phyloP scores from a whole-genome alignment of 1,139 yeast species.

The Hyphopichia pseudoburtonii region DNA sequence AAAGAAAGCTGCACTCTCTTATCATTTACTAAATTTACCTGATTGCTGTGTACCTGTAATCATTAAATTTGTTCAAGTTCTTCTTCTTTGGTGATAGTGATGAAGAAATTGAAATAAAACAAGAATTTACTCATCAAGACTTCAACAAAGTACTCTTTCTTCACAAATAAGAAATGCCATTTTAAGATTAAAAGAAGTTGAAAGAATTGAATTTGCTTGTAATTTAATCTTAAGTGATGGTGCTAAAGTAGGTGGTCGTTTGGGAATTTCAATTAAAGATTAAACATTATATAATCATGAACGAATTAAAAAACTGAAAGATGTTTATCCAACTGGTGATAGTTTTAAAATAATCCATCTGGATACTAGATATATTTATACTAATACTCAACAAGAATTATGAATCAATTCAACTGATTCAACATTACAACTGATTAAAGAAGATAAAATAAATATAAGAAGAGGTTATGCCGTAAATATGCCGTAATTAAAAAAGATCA shows the following conservation, averaged over 20 bases:
- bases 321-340: conserved; percentile 53
- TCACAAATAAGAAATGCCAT: conserved; percentile 50
- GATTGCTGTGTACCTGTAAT: too few relatives aligned
- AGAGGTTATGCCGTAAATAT: conserved; percentile 30
- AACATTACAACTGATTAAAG: too few relatives aligned
- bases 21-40: too few relatives aligned
- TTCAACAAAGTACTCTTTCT: conserved; percentile 46
- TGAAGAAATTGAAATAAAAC: too few relatives aligned
- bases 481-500: conserved; percentile 32
- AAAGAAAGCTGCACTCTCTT: too few relatives aligned
- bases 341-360: conserved; percentile 53
- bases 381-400: not conserved
- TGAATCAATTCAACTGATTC: too few relatives aligned
- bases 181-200: conserved; percentile 57
- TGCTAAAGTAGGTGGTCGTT: conserved; percentile 33
- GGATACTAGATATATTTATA: conserved; percentile 26
- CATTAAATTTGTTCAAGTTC: too few relatives aligned
- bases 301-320: conserved; percentile 36
- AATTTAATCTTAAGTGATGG: conserved; percentile 48
- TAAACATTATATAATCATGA: conserved; percentile 63
- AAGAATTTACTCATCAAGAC: too few relatives aligned
- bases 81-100: too few relatives aligned
- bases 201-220: conserved; percentile 62
- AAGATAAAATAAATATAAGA: conserved; percentile 29
- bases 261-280: conserved; percentile 71